Evolutionary conservation across 2,329 filamentous ascomycete species (phyloP).

Genomic region (Curvularia sp.): DNA sequence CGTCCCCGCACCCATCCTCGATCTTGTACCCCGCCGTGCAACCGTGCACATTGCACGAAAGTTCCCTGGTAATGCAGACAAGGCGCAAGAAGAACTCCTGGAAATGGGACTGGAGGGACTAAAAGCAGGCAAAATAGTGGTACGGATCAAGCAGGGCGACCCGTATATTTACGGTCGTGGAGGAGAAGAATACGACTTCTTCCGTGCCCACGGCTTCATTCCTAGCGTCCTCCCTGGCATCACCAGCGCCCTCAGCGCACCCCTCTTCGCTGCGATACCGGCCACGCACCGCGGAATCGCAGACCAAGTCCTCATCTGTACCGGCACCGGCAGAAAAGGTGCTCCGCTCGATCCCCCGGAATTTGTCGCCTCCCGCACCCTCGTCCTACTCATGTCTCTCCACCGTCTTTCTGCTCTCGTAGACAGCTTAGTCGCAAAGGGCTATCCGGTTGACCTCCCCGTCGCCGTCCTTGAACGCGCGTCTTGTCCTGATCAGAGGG

Average conservation of each 20-base stretch:
- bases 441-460: slow-evolving; percentile 79
- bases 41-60: slow-evolving; percentile 92
- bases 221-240: slow-evolving; percentile 85
- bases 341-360: slow-evolving; percentile 80
- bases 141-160: slow-evolving; percentile 94
- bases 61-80: slow-evolving; percentile 95
- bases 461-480: slow-evolving; percentile 94
- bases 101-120: slow-evolving; percentile 75
- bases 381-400: slow-evolving; percentile 94
- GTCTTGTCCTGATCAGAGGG: slow-evolving; percentile 90
- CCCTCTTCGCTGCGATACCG: slow-evolving; percentile 86
- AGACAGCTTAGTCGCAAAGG: slow-evolving; percentile 63
- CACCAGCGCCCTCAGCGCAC: slow-evolving; percentile 84
- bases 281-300: slow-evolving; percentile 87
- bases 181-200: slow-evolving; percentile 89
- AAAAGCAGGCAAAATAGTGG: slow-evolving; percentile 75
- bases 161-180: slow-evolving; percentile 96
- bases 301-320: slow-evolving; percentile 95
- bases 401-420: slow-evolving; percentile 82
- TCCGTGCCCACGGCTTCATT: slow-evolving; percentile 72
- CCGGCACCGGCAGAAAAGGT: slow-evolving; percentile 91
- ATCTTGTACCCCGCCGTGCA: slow-evolving; percentile 87
- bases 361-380: slow-evolving; percentile 77
- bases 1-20: slow-evolving; percentile 82
- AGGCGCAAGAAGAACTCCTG: slow-evolving; percentile 88